These are phyloP conservation scores for Geosmithia flava DNA, from an alignment of 2,329 filamentous ascomycete genomes.

Conservation along the genomic window DNA sequence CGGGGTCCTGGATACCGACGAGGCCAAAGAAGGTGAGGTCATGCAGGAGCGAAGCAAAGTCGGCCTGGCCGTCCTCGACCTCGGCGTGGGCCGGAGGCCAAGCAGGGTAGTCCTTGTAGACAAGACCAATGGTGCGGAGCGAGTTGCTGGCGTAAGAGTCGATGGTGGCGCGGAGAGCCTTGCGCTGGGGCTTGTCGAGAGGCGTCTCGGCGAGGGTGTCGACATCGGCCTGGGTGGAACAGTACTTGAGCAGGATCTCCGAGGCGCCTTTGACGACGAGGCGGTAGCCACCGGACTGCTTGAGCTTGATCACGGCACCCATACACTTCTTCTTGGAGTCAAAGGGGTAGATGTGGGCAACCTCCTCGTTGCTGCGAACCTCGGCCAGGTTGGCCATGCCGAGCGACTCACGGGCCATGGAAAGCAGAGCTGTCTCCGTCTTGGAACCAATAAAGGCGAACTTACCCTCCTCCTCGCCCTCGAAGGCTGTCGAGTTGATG, in stretches of 20 bases:
- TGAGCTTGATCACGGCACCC: conserved; percentile 39
- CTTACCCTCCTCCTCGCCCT: conserved; percentile 31
- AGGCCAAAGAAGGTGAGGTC: conserved; percentile 27
- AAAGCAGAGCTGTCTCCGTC: conserved; percentile 41
- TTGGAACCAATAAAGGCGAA: conserved; percentile 40
- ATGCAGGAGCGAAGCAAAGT: conserved; percentile 39
- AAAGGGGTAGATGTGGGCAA: conserved; percentile 39
- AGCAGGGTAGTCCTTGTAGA: conserved; percentile 58
- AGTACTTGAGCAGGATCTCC: conserved; percentile 37
- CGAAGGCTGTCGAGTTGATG: conserved; percentile 48
- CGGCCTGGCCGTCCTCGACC: conserved; percentile 46
- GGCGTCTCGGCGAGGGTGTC: conserved; percentile 14
- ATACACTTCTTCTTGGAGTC: conserved; percentile 44
- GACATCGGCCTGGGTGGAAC: conserved; percentile 35
- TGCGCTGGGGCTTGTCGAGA: conserved; percentile 28
- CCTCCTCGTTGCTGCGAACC: conserved; percentile 30
- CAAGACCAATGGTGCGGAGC: conserved; percentile 60
- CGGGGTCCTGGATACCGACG: conserved; percentile 57
- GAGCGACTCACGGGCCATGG: conserved; percentile 35
- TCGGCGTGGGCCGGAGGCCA: conserved; percentile 56
- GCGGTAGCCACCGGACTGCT: conserved; percentile 27
- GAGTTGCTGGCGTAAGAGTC: conserved; percentile 50
- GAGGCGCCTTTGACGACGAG: conserved; percentile 43
- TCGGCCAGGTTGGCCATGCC: conserved; percentile 33
- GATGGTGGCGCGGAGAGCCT: conserved; percentile 41